These are phyloP conservation scores for Stevia rebaudiana DNA, from an alignment of 140 eudicot species.

Conservation along the genomic window DNA sequence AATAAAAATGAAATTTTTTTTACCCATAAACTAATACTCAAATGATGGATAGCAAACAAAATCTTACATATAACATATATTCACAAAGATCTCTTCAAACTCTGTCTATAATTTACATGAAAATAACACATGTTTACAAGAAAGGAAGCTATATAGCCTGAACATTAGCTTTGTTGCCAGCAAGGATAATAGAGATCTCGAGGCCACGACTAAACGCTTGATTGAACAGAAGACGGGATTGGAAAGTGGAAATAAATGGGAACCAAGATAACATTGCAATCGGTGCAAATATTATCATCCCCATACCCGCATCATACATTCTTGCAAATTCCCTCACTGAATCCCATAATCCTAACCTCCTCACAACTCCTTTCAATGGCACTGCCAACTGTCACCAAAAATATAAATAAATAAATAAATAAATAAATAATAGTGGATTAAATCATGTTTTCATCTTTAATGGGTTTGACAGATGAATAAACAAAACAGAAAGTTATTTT, in stretches of 20 bases:
- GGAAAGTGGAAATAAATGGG: slow-evolving; percentile 92
- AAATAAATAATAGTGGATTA: background rate
- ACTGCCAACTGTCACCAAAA: slow-evolving; percentile 63
- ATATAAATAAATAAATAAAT: background rate
- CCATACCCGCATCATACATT: slow-evolving; percentile 99
- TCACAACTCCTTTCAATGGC: slow-evolving; percentile 60
- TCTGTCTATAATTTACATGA: background rate
- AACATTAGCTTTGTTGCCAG: slow-evolving; percentile 97
- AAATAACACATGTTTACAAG: background rate
- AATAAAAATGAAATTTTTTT: no score
- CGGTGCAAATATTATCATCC: slow-evolving; percentile 83
- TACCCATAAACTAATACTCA: background rate
- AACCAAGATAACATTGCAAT: slow-evolving; percentile 93
- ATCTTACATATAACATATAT: slow-evolving; percentile 19
- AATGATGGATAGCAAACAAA: slow-evolving; percentile 12
- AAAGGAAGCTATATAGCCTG: no score
- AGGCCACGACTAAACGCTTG: slow-evolving; percentile 98
- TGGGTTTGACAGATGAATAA: background rate
- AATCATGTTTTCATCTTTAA: background rate
- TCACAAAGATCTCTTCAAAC: slow-evolving; percentile 22
- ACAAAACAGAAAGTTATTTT: background rate
- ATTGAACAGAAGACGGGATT: slow-evolving; percentile 92
- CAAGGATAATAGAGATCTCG: slow-evolving; percentile 93
- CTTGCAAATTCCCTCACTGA: slow-evolving; percentile 90
- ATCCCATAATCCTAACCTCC: slow-evolving; percentile 83